Evolutionary conservation across 2,329 filamentous ascomycete genomes (phyloP).

Genomic region (Orbilia oligospora): DNA sequence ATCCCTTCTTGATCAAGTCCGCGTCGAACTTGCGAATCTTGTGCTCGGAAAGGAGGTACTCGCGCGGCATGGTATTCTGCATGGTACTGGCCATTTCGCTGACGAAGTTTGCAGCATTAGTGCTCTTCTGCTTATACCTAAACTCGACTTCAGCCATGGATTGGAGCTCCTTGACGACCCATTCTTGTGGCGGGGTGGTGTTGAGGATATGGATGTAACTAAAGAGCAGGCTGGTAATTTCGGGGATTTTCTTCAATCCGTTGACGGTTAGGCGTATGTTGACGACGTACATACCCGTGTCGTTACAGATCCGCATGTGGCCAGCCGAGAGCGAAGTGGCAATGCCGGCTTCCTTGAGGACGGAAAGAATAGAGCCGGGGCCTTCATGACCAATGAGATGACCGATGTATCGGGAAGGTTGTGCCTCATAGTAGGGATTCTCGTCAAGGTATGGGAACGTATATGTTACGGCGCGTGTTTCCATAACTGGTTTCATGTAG

Average conservation of each 20-base stretch:
- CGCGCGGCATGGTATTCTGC: slow-evolving; percentile 89
- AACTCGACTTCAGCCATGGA: slow-evolving; percentile 93
- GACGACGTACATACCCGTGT: slow-evolving; percentile 84
- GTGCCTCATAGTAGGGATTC: slow-evolving; percentile 81
- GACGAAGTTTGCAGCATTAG: slow-evolving; percentile 84
- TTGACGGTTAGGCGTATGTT: slow-evolving; percentile 86
- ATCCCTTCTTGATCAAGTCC: slow-evolving; percentile 79
- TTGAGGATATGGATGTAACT: slow-evolving; percentile 90
- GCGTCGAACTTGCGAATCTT: slow-evolving; percentile 85
- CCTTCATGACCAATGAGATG: slow-evolving; percentile 94
- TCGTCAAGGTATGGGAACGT: slow-evolving; percentile 90
- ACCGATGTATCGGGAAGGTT: slow-evolving; percentile 87
- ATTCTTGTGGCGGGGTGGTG: slow-evolving; percentile 84
- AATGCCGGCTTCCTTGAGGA: slow-evolving; percentile 92
- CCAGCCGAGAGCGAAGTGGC: slow-evolving; percentile 86
- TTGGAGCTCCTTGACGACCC: slow-evolving; percentile 95
- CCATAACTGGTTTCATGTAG: slow-evolving; percentile 93
- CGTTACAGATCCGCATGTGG: slow-evolving; percentile 81
- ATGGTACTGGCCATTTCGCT: slow-evolving; percentile 87
- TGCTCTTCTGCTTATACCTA: slow-evolving; percentile 92
- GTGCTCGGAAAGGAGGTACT: slow-evolving; percentile 87
- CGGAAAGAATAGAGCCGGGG: slow-evolving; percentile 89
- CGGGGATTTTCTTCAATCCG: slow-evolving; percentile 68
- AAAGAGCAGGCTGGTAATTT: slow-evolving; percentile 84
- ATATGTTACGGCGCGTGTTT: slow-evolving; percentile 82